These are phyloP conservation scores for Haberlea rhodopensis DNA, from an alignment of 257 asterid species.

Conservation along the genomic window DNA sequence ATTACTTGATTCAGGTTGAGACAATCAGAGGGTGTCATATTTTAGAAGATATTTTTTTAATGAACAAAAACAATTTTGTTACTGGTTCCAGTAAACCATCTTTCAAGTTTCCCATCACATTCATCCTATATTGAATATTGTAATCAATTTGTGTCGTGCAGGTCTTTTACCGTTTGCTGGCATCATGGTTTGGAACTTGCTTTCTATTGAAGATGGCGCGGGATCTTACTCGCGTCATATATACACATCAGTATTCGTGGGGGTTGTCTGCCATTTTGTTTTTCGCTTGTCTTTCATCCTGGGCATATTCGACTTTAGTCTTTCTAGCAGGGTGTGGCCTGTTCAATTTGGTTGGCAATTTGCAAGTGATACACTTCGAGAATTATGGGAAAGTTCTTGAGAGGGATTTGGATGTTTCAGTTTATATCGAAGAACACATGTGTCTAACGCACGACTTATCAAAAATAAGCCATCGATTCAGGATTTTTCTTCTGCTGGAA, in stretches of 20 bases:
- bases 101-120: no score
- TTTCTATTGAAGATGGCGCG: slow-evolving; percentile 60
- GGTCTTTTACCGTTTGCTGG: slow-evolving; percentile 57
- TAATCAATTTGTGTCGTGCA: slow-evolving; percentile 27
- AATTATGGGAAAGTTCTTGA: slow-evolving; percentile 71
- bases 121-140: not conserved
- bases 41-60: no score
- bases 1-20: slow-evolving; percentile 1
- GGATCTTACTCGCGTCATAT: slow-evolving; percentile 55
- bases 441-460: slow-evolving; percentile 56
- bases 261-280: slow-evolving; percentile 46
- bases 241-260: slow-evolving; percentile 50
- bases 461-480: slow-evolving; percentile 79
- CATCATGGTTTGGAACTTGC: slow-evolving; percentile 62
- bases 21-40: no score
- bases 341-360: slow-evolving; percentile 69
- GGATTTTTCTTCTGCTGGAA: slow-evolving; percentile 73
- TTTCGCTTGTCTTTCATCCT: slow-evolving; percentile 51
- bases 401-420: slow-evolving; percentile 64
- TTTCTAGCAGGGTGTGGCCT: slow-evolving; percentile 68
- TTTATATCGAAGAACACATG: slow-evolving; percentile 79
- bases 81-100: no score
- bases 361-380: slow-evolving; percentile 76
- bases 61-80: no score
- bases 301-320: slow-evolving; percentile 67